A percentile compares a stretch with the other conserved stretches of the same genome.
phyloP scores from a whole-genome alignment of 2,329 filamentous ascomycete species.

The Zarea fungicola region DNA sequence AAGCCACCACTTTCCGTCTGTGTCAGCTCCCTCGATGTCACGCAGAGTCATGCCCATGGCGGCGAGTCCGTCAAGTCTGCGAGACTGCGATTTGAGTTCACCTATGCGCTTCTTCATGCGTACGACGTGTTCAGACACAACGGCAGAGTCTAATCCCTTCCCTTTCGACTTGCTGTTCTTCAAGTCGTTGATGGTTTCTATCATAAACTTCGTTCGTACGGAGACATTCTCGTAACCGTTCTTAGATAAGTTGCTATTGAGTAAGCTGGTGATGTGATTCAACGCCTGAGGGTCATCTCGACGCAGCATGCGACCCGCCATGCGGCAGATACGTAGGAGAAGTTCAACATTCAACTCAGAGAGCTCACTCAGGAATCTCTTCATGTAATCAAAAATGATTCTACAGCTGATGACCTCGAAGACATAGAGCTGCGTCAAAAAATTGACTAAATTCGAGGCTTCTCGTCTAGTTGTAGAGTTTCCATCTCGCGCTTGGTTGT shows the following conservation, averaged over 20 bases:
- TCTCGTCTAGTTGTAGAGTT: slow-evolving; percentile 29
- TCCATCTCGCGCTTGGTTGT: slow-evolving; percentile 42
- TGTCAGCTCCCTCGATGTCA: slow-evolving; percentile 79
- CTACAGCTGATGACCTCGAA: slow-evolving; percentile 82
- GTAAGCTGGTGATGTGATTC: slow-evolving; percentile 78
- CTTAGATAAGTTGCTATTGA: slow-evolving; percentile 67
- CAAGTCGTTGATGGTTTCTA: slow-evolving; percentile 89
- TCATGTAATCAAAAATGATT: slow-evolving; percentile 87
- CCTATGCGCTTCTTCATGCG: slow-evolving; percentile 87
- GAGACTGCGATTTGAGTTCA: slow-evolving; percentile 57
- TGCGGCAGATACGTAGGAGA: slow-evolving; percentile 75
- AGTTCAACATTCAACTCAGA: slow-evolving; percentile 86
- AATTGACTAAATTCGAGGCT: slow-evolving; percentile 68
- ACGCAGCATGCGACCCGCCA: slow-evolving; percentile 74
- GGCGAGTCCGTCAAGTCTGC: slow-evolving; percentile 65
- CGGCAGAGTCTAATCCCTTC: slow-evolving; percentile 61
- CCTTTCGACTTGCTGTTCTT: slow-evolving; percentile 91
- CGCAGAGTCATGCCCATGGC: slow-evolving; percentile 75
- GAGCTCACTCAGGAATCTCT: slow-evolving; percentile 66
- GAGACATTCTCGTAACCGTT: slow-evolving; percentile 67
- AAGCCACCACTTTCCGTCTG: slow-evolving; percentile 96
- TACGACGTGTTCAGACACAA: slow-evolving; percentile 75
- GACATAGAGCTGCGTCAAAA: slow-evolving; percentile 84
- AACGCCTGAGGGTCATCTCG: slow-evolving; percentile 83
- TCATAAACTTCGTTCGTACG: slow-evolving; percentile 92